Base-by-base conservation (phyloP, 352 stramenopile genomes). In the Blastocystis sp. region DNA sequence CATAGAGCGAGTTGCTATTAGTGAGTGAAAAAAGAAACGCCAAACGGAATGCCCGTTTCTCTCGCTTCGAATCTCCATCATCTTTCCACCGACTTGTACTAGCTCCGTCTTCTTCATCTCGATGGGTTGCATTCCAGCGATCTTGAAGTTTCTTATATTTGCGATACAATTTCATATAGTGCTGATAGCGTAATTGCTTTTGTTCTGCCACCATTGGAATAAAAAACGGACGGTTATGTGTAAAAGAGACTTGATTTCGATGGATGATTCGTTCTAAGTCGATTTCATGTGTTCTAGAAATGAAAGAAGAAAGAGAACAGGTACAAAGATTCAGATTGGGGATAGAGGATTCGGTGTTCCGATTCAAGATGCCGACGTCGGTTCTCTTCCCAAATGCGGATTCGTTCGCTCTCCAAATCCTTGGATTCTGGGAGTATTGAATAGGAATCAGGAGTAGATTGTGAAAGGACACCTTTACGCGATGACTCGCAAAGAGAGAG, bases 341-440 rank as follows among this genome's bases (percentile, higher is more conserved):
- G 70, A 42, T 81, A 81, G 6, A 81, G 27, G 17, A 78, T 44
- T 6, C 54, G 40, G 11, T 54, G 70, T 54, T 81, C 70, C 9
- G 70, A 81, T n/a, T 81, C 70, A 4, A 27, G 7, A 40, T 81
- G 70, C 5, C 70, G 70, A 22, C 27, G 33, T 19, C 70, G 70
- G 44, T 81, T 81, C 44, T 81, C 70, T 54, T 81, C 70, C 70
- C 70, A 81, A 11, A 81, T 81, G 13, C 51, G 70, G 24, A 59
- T 81, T 17, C 19, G 51, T 40, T 64, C 35, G 15, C 35, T 30
- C 24, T 78, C 24, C 7, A 78, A 33, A 30, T 42, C 24, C 4
- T 78, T 51, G 35, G 35, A 54, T 24, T n/a, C 22, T 58, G 35
- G 44, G 37, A 30, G 0, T 13, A 51, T 22, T 2, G 35, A 19